Evolutionary conservation across 495 filamentous ascomycete genomes (phyloP).

Genomic region (Neurospora sp.): DNA sequence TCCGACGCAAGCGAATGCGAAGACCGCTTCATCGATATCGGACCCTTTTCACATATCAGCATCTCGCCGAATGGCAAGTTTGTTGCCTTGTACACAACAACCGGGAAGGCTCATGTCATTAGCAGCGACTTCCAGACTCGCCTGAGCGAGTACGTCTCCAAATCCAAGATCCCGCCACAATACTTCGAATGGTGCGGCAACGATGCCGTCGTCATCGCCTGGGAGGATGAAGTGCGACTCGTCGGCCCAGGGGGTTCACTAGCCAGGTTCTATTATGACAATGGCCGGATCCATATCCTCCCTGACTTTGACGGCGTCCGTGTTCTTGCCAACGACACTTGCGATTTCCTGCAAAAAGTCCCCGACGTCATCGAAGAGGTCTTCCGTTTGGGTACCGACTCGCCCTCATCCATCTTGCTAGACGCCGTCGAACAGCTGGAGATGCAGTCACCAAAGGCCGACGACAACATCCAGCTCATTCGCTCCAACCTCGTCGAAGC

Average conservation of each 20-base stretch:
- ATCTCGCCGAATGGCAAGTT: constrained; percentile 87
- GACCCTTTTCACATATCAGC: constrained; percentile 81
- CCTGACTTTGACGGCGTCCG: constrained; percentile 87
- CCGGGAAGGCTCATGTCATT: constrained; percentile 86
- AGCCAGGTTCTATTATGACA: constrained; percentile 79
- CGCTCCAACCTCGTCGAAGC: constrained; percentile 76
- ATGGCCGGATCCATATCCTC: constrained; percentile 72
- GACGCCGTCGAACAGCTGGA: constrained; percentile 90
- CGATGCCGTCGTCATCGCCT: constrained; percentile 85
- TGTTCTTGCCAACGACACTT: constrained; percentile 80
- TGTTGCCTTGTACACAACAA: constrained; percentile 72
- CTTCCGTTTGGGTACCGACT: constrained; percentile 73
- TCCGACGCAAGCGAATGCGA: constrained; percentile 83
- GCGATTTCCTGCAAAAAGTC: constrained; percentile 91
- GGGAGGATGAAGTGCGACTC: constrained; percentile 97
- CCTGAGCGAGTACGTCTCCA: constrained; percentile 84
- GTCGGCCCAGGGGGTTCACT: constrained; percentile 75
- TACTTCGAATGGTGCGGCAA: constrained; percentile 95
- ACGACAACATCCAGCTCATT: constrained; percentile 94
- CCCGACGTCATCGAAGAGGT: constrained; percentile 80
- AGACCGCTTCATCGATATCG: constrained; percentile 80
- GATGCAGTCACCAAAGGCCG: constrained; percentile 89
- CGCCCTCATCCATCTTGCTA: constrained; percentile 74
- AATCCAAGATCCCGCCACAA: constrained; percentile 73
- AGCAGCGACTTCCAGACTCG: constrained; percentile 88